Percentiles rank a stretch among this genome's conserved stretches.
These are phyloP conservation scores for Ogataea naganishii DNA, from an alignment of 805 yeast species.

Conservation along the genomic window DNA sequence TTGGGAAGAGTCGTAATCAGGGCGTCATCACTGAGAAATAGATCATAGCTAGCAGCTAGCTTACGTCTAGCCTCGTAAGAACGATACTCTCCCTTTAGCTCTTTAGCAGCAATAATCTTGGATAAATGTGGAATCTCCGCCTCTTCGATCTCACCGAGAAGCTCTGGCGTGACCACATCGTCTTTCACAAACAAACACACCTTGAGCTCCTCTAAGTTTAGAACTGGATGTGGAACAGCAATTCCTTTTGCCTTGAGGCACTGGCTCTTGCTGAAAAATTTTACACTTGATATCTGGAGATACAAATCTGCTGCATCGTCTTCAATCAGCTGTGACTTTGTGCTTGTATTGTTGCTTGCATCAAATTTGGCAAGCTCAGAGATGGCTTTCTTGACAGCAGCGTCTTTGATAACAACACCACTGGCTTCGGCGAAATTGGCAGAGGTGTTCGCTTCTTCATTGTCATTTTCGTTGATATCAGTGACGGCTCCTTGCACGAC, in stretches of 20 bases:
- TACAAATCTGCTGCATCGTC: constrained; percentile 47
- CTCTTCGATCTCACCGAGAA: constrained; percentile 37
- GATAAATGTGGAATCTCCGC: constrained; percentile 35
- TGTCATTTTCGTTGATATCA: constrained; percentile 42
- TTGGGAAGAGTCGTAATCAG: constrained; percentile 75
- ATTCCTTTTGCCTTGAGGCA: constrained; percentile 49
- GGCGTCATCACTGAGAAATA: constrained; percentile 80
- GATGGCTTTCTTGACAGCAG: constrained; percentile 40
- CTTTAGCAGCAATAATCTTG: constrained; percentile 60
- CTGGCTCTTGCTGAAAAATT: constrained; percentile 51
- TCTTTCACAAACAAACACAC: constrained; percentile 70
- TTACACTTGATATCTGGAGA: constrained; percentile 57
- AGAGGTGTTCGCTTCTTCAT: constrained; percentile 55
- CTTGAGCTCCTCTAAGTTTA: constrained; percentile 35
- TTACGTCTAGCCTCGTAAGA: constrained; percentile 84
- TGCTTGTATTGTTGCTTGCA: constrained; percentile 19
- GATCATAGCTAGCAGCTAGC: constrained; percentile 56
- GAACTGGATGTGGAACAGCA: constrained; percentile 37
- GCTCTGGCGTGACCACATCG: constrained; percentile 33
- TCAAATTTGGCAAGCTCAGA: constrained; percentile 48
- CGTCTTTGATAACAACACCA: constrained; percentile 11
- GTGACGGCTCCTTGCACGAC: constrained; percentile 12
- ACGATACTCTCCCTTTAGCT: constrained; percentile 78
- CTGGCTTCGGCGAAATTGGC: constrained; percentile 12
- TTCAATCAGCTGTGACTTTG: constrained; percentile 47